phyloP scores from a whole-genome alignment of 2,329 filamentous ascomycete genomes.

The Apiospora koreana region DNA sequence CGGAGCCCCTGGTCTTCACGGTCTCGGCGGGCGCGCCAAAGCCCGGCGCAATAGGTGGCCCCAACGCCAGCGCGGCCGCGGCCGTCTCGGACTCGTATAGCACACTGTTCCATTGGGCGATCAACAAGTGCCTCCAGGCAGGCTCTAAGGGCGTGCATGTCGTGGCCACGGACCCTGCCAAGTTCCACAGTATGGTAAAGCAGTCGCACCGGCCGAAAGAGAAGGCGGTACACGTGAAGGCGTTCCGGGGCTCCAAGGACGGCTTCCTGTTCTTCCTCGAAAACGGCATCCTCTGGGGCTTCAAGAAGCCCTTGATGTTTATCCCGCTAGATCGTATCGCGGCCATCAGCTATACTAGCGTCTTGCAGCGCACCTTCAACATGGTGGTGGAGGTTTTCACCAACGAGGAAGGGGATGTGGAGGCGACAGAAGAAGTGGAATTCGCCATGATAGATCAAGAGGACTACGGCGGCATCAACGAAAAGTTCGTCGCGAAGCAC shows the following conservation, averaged over 20 bases:
- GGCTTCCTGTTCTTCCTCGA: conserved; percentile 68
- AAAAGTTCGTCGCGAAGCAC: conserved; percentile 61
- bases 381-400: conserved; percentile 63
- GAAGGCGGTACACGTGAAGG: conserved; percentile 65
- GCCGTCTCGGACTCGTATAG: conserved; percentile 61
- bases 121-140: conserved; percentile 52
- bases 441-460: conserved; percentile 72
- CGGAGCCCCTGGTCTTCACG: conserved; percentile 66
- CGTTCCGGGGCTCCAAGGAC: conserved; percentile 68
- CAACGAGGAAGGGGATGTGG: conserved; percentile 38
- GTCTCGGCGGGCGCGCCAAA: conserved; percentile 62
- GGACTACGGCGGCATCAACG: conserved; percentile 65
- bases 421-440: conserved; percentile 61
- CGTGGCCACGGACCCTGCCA: conserved; percentile 51
- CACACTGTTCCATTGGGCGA: conserved; percentile 61
- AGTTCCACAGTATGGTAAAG: conserved; percentile 58
- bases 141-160: conserved; percentile 51
- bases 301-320: conserved; percentile 69
- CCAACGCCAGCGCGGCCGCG: conserved; percentile 49
- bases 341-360: conserved; percentile 67
- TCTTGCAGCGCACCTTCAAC: conserved; percentile 70
- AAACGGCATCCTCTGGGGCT: conserved; percentile 68
- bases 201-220: conserved; percentile 62
- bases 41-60: conserved; percentile 55
- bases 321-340: conserved; percentile 61